Conservation (phyloP, 2,329 filamentous ascomycete genomes). For the Chalara sp. region DNA sequence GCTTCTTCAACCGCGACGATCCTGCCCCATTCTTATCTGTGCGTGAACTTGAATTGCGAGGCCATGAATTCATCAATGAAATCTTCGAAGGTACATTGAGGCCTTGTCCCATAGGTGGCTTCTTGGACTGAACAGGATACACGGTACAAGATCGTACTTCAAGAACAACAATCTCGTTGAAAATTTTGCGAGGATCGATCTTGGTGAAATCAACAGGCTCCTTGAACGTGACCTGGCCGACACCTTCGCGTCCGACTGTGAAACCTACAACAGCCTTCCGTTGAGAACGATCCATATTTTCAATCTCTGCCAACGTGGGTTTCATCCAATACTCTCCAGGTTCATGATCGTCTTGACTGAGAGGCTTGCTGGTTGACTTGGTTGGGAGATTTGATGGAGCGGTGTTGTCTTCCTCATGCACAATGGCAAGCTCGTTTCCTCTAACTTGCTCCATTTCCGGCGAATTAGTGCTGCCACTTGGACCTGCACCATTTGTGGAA, state of each 20-base stretch:
- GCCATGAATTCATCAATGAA: slow-evolving; percentile 88
- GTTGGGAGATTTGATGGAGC: slow-evolving; percentile 16
- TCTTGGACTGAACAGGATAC: slow-evolving; percentile 66
- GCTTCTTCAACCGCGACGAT: slow-evolving; percentile 62
- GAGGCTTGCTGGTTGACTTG: background rate
- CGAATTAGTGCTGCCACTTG: slow-evolving; percentile 38
- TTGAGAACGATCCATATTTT: slow-evolving; percentile 72
- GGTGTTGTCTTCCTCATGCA: slow-evolving; percentile 60
- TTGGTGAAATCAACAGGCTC: slow-evolving; percentile 74
- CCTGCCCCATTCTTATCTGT: slow-evolving; percentile 46
- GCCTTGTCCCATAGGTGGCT: slow-evolving; percentile 78
- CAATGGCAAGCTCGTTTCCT: slow-evolving; percentile 70
- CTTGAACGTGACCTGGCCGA: slow-evolving; percentile 78
- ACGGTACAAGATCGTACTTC: slow-evolving; percentile 78
- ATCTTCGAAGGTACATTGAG: slow-evolving; percentile 89
- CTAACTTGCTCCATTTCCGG: slow-evolving; percentile 61
- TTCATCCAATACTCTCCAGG: slow-evolving; percentile 83
- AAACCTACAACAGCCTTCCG: slow-evolving; percentile 69
- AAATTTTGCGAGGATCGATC: slow-evolving; percentile 75
- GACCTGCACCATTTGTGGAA: slow-evolving; percentile 35
- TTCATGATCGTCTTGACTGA: slow-evolving; percentile 16
- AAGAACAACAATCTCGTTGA: slow-evolving; percentile 68
- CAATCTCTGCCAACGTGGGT: slow-evolving; percentile 68
- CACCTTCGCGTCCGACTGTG: slow-evolving; percentile 73
- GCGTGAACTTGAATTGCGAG: slow-evolving; percentile 58